phyloP scores from a whole-genome alignment of 1,284 basidiomycete species.

The Laetiporus sulphureus region DNA sequence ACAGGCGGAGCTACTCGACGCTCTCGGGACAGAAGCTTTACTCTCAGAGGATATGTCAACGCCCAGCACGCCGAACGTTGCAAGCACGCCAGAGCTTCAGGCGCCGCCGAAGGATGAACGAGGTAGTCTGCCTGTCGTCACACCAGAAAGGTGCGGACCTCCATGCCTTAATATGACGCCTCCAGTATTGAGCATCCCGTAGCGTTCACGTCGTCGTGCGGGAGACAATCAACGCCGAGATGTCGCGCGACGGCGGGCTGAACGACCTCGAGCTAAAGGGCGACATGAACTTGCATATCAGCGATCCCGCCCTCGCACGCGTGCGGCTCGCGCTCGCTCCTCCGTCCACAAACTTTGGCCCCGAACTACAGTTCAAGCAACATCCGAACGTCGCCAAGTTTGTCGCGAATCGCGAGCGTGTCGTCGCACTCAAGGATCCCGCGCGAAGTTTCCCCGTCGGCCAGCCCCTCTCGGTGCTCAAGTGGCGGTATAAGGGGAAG shows the following conservation, averaged over 20 bases:
- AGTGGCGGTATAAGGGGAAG: conserved; percentile 88
- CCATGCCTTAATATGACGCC: no score
- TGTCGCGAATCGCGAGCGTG: conserved; percentile 56
- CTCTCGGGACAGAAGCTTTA: conserved; percentile 75
- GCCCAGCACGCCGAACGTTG: conserved; percentile 49
- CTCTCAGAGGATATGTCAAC: conserved; percentile 53
- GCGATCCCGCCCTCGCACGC: conserved; percentile 74
- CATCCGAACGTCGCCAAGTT: conserved; percentile 95
- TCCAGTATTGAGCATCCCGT: no score
- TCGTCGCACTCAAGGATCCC: conserved; percentile 83
- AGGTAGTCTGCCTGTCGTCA: conserved; percentile 71
- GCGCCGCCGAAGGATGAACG: conserved; percentile 31
- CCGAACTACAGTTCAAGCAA: conserved; percentile 89
- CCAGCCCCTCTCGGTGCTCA: conserved; percentile 82
- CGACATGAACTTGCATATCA: conserved; percentile 87
- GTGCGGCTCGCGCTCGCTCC: conserved; percentile 67
- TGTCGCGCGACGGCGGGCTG: conserved; percentile 88
- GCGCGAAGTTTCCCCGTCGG: conserved; percentile 83
- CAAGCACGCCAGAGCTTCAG: conserved; percentile 37
- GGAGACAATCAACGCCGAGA: conserved; percentile 75
- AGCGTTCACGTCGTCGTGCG: conserved; percentile 86
- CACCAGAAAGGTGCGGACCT: conserved; percentile 71
- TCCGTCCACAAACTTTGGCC: conserved; percentile 57
- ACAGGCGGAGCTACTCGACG: conserved; percentile 81
- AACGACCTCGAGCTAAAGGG: conserved; percentile 89